Evolutionary conservation across 2,329 filamentous ascomycete genomes (phyloP), one percentile per base, ranked within the genome.

Genomic region (Penicillium glabrum): DNA sequence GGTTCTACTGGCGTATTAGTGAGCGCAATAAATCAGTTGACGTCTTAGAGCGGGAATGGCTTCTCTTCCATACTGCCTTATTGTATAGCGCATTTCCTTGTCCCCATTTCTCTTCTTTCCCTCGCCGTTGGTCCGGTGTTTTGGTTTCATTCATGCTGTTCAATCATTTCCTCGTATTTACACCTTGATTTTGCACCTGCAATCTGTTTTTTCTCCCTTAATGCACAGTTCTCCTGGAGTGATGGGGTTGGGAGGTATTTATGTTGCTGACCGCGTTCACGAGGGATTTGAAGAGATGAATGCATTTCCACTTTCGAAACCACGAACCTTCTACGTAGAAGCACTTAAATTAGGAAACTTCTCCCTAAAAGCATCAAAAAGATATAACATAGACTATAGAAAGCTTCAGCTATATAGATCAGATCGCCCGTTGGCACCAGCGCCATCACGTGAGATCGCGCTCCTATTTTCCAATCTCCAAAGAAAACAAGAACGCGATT

Each of bases 71-170:
- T 66, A 57, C 51, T 53, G 33, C 56, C 47, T 66, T 61, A 66
- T 61, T 67, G 64, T 64, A 70, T 57, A 67, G 61, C 66, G 60
- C 53, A 21, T 60, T 84, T 68, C 84, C 62, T 87, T 85, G 60
- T n/a, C 86, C 72, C 80, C 79, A 46, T 41, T 53, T 71, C 11
- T 61, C 41, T 56, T 56, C 37, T 44, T 46, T 31, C 48, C 23
- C 48, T 51, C 53, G 37, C 59, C 52, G 52, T 55, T 58, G 58
- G 54, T 60, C 58, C 52, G 61, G 60, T 64, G 62, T 64, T 66
- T 35, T 56, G 47, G 41, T 44, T 23, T 23, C 33, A 14, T 45
- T 23, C n/a, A 23, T 33, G 21, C 43, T 51, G 31, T 44, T 51
- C 10, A n/a, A 27, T 44, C 31, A 46, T 53, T 51, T 43, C 48